A percentile compares a stretch with the other conserved stretches of the same genome.
phyloP scores from a whole-genome alignment of 2,329 filamentous ascomycete genomes.

The Arthrobotrys megalospora region DNA sequence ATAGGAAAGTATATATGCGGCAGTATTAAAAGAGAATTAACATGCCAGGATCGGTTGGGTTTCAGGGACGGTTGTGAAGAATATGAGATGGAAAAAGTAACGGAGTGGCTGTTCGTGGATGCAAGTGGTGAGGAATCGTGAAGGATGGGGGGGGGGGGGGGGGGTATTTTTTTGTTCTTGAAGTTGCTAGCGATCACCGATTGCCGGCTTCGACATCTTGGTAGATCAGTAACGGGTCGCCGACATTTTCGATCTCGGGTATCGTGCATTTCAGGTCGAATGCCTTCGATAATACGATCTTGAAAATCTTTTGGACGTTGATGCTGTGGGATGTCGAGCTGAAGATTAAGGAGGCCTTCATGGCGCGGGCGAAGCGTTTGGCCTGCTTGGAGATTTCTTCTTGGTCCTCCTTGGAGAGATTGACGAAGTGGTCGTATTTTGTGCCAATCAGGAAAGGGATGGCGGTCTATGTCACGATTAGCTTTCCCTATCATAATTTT shows the following conservation, averaged over 20 bases:
- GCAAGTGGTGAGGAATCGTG: slow-evolving; percentile 59
- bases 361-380: slow-evolving; percentile 73
- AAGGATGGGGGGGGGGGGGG: slow-evolving; percentile 35
- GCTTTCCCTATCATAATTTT: not conserved
- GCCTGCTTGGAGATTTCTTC: slow-evolving; percentile 98
- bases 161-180: slow-evolving; percentile 16
- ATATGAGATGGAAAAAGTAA: slow-evolving; percentile 36
- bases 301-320: slow-evolving; percentile 99
- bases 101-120: slow-evolving; percentile 58
- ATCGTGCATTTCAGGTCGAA: slow-evolving; percentile 99
- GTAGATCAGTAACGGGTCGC: slow-evolving; percentile 94
- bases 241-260: slow-evolving; percentile 97
- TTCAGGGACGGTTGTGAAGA: slow-evolving; percentile 53
- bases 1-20: slow-evolving; percentile 59
- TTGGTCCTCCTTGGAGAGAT: slow-evolving; percentile 96
- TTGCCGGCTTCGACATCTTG: slow-evolving; percentile 69
- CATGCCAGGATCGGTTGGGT: slow-evolving; percentile 54
- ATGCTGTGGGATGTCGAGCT: slow-evolving; percentile 99
- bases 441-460: slow-evolving; percentile 97
- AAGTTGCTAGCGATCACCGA: slow-evolving; percentile 37
- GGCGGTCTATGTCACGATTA: slow-evolving; percentile 75
- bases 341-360: slow-evolving; percentile 97
- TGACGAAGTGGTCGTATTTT: slow-evolving; percentile 99
- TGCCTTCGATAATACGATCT: slow-evolving; percentile 97
- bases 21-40: slow-evolving; percentile 48